These are phyloP conservation scores for Salix arbutifolia DNA, from an alignment of 345 rosid genomes.

Conservation along the genomic window DNA sequence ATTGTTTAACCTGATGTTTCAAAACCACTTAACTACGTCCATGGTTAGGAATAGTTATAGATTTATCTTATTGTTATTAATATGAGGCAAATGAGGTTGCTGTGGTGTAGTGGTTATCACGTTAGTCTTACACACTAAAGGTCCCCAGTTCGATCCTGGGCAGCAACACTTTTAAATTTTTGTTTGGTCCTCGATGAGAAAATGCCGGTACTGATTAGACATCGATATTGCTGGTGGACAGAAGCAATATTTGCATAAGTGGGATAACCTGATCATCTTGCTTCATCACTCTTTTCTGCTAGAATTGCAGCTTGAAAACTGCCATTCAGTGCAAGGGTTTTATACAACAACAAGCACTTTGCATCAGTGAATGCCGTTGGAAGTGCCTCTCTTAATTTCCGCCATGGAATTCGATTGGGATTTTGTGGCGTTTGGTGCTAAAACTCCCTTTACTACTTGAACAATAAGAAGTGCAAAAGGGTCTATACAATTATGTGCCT, in stretches of 20 bases:
- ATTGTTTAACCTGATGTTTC: no score
- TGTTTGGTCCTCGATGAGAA: not conserved
- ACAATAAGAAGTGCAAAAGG: no score
- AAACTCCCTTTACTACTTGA: no score
- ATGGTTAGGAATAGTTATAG: no score
- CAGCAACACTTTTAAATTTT: constrained; percentile 31
- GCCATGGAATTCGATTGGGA: not conserved
- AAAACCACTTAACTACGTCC: no score
- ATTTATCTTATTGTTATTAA: no score
- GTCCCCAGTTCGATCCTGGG: constrained; percentile 55
- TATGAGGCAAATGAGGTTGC: constrained; percentile 6
- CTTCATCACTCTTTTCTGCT: not conserved
- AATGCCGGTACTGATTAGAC: not conserved
- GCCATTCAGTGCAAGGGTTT: not conserved
- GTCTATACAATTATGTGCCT: not conserved
- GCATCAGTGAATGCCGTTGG: not conserved
- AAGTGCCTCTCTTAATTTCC: not conserved
- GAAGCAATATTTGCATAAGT: not conserved
- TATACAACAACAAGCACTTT: not conserved
- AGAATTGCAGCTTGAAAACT: not conserved
- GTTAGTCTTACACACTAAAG: constrained; percentile 53
- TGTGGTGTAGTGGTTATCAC: constrained; percentile 60
- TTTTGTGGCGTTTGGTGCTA: no score
- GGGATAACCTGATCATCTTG: not conserved
- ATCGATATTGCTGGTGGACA: not conserved